These are phyloP conservation scores for Coccinonectria pachysandricola DNA, from an alignment of 2,329 filamentous ascomycete genomes.

Conservation along the genomic window DNA sequence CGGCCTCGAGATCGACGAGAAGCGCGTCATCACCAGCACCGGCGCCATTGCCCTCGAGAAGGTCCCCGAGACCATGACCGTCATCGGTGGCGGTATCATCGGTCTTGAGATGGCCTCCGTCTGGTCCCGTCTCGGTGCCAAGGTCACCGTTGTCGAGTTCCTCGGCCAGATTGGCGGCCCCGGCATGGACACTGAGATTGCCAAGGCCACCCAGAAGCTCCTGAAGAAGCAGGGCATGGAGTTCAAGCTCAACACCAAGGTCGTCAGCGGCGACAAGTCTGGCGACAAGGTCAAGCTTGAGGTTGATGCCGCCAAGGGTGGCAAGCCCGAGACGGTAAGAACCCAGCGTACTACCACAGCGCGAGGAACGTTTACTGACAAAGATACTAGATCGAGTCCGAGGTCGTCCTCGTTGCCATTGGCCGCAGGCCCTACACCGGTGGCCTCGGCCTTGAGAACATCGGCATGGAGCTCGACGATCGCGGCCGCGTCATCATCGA, in stretches of 20 bases:
- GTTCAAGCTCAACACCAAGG: slow-evolving; percentile 97
- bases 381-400: slow-evolving; percentile 65
- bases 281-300: slow-evolving; percentile 71
- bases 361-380: slow-evolving; percentile 13
- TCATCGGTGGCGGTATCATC: slow-evolving; percentile 97
- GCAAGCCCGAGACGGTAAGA: slow-evolving; percentile 81
- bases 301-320: slow-evolving; percentile 88
- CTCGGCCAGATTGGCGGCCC: slow-evolving; percentile 92
- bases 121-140: slow-evolving; percentile 85
- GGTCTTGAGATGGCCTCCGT: slow-evolving; percentile 97
- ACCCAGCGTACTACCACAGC: too few relatives aligned
- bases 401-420: slow-evolving; percentile 94
- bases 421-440: slow-evolving; percentile 90
- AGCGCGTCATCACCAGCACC: slow-evolving; percentile 93
- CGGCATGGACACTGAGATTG: slow-evolving; percentile 91
- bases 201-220: slow-evolving; percentile 86
- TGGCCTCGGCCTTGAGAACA: slow-evolving; percentile 86
- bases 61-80: slow-evolving; percentile 92
- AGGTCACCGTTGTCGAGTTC: slow-evolving; percentile 97
- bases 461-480: slow-evolving; percentile 85
- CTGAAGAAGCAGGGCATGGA: slow-evolving; percentile 94
- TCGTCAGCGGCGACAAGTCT: slow-evolving; percentile 70
- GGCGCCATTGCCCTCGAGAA: slow-evolving; percentile 82
- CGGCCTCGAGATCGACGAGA: slow-evolving; percentile 90
- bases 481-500: slow-evolving; percentile 93